phyloP scores from a whole-genome alignment of 176 grass and related monocot species.

The Panicum miliaceum region DNA sequence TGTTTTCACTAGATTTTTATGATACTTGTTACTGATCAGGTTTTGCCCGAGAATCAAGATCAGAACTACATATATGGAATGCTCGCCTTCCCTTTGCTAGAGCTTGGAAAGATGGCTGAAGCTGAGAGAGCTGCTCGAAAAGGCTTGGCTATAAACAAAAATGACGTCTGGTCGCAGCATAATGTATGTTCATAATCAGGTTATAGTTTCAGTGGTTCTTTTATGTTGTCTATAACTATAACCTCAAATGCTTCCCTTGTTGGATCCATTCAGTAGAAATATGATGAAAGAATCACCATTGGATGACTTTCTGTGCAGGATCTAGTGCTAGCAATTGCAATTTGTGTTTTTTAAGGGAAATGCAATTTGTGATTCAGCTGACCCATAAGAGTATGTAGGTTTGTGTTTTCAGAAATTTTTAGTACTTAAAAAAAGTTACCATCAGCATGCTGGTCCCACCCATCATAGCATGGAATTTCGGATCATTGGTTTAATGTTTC shows the following conservation, averaged over 20 bases:
- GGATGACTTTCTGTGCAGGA: background rate
- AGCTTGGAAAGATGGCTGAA: slow-evolving; percentile 66
- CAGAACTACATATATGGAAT: slow-evolving; percentile 71
- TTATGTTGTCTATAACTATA: slow-evolving; percentile 2
- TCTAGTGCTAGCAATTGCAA: background rate
- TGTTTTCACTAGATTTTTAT: slow-evolving; percentile 24
- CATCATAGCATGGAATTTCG: background rate
- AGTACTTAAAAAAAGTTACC: background rate
- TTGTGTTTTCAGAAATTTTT: background rate
- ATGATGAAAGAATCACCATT: background rate
- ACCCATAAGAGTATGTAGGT: background rate
- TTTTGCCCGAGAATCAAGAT: slow-evolving; percentile 66
- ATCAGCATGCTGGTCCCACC: background rate
- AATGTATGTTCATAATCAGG: slow-evolving; percentile 47
- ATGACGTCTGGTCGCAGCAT: slow-evolving; percentile 77
- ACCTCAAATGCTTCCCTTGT: background rate
- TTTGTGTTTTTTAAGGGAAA: background rate
- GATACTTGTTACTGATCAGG: slow-evolving; percentile 35
- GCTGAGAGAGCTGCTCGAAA: slow-evolving; percentile 71
- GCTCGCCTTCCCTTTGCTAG: slow-evolving; percentile 79
- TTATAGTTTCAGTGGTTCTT: slow-evolving; percentile 5
- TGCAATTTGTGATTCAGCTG: background rate
- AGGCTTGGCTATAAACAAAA: slow-evolving; percentile 71
- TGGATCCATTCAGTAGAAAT: background rate
- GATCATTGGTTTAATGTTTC: background rate